Percentiles rank a stretch among this genome's conserved stretches.
Evolutionary conservation across 805 yeast genomes (phyloP).

Genomic region (Alloascoidea africana): DNA sequence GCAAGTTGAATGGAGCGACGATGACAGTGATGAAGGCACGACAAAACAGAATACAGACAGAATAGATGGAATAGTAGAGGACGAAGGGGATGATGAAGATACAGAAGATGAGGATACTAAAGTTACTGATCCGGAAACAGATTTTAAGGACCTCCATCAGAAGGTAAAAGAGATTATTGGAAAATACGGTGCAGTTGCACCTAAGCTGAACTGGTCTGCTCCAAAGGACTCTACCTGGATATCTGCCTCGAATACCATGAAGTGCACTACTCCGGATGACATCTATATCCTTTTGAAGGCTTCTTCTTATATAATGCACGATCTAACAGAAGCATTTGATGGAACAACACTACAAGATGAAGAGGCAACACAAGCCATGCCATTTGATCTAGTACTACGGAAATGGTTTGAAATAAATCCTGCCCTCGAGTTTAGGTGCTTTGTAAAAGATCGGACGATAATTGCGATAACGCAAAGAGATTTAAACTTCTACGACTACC

Average conservation of each 20-base stretch:
- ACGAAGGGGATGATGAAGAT: conserved; percentile 12
- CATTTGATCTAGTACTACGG: conserved; percentile 58
- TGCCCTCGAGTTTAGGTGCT: conserved; percentile 82
- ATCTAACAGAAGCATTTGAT: conserved; percentile 58
- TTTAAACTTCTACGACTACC: conserved; percentile 63
- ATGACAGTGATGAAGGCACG: conserved; percentile 38
- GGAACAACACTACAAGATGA: conserved; percentile 7
- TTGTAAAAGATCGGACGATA: conserved; percentile 47
- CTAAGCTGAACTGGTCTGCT: conserved; percentile 94
- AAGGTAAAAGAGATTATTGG: conserved; percentile 29
- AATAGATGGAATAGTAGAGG: conserved; percentile 13
- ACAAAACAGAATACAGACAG: conserved; percentile 12
- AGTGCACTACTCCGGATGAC: conserved; percentile 59
- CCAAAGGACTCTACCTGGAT: conserved; percentile 96
- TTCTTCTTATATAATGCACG: conserved; percentile 80
- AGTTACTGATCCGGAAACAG: conserved; percentile 25
- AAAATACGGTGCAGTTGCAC: conserved; percentile 50
- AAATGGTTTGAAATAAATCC: conserved; percentile 81
- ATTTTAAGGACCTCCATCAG: conserved; percentile 47
- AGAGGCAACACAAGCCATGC: not conserved
- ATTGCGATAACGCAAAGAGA: conserved; percentile 80
- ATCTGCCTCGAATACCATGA: conserved; percentile 56
- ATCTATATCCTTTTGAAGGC: conserved; percentile 70
- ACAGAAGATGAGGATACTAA: conserved; percentile 9
- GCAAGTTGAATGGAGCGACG: conserved; percentile 46